Evolutionary conservation across 352 stramenopile species (phyloP), one percentile per base, ranked within the genome.

Genomic region (Globisporangium parvum): DNA sequence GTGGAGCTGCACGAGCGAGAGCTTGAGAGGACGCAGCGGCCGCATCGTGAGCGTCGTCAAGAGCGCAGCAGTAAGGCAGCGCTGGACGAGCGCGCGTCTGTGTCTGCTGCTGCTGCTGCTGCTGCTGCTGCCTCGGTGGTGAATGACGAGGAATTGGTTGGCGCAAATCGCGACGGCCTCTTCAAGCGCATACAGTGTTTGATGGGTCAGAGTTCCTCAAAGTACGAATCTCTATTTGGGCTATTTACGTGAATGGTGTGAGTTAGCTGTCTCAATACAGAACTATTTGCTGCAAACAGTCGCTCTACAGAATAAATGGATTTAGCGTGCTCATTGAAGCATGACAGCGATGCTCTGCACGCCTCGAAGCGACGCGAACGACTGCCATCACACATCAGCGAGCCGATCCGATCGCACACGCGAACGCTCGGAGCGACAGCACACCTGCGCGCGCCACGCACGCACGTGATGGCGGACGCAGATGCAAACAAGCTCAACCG

Each of bases 401-500:
- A n/a, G n/a, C n/a, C n/a, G n/a, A n/a, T n/a, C n/a, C n/a, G n/a
- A n/a, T n/a, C n/a, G n/a, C n/a, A n/a, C n/a, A n/a, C n/a, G n/a
- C n/a, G n/a, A n/a, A n/a, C n/a, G n/a, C n/a, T 37, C 11, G 6
- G 31, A 37, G 31, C 11, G 6, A 37, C 6, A 12, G 6, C 31
- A 12, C 31, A n/a, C n/a, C n/a, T n/a, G n/a, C n/a, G n/a, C n/a
- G n/a, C 11, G 31, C 31, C 11, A 12, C 5, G 10, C 10, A n/a
- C 18, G 11, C 9, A 50, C 21, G 28, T 3, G 40, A 70, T 39
- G 60, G 52, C 48, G 35, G 65, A 18, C 35, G 46, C 15, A 51
- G 69, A 62, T 46, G 53, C 62, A 41, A 93, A 93, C 67, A 86
- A 93, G 73, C 68, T 91, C 47, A 90, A 93, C 56, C 65, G 90